A percentile compares a stretch with the other conserved stretches of the same genome.
Evolutionary conservation across 2,329 filamentous ascomycete genomes (phyloP).

Genomic region (Rutstroemia sydowiana): DNA sequence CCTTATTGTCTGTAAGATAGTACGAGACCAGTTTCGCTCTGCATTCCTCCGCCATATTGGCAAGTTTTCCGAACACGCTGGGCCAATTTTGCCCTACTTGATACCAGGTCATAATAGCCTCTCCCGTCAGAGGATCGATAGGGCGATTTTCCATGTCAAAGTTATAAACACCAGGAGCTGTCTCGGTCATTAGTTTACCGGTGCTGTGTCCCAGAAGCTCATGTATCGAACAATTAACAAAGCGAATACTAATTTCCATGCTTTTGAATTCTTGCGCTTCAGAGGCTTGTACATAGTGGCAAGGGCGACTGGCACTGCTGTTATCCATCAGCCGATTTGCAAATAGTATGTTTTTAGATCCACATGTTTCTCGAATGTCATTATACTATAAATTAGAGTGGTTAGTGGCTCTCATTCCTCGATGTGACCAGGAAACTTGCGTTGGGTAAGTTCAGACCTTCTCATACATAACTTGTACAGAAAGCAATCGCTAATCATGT

Average conservation of each 20-base stretch:
- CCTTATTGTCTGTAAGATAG: conserved; percentile 37
- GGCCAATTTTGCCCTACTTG: conserved; percentile 58
- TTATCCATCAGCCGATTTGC: no score
- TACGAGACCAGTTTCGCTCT: conserved; percentile 37
- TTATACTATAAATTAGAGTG: no score
- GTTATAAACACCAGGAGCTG: conserved; percentile 45
- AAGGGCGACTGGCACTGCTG: conserved; percentile 26
- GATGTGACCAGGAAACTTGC: no score
- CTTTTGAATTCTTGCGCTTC: not conserved
- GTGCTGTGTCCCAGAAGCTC: conserved; percentile 59
- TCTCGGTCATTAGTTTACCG: conserved; percentile 52
- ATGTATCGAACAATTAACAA: conserved; percentile 39
- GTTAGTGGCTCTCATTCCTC: no score
- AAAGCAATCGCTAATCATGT: no score
- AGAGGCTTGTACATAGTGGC: not conserved
- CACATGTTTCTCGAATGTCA: no score
- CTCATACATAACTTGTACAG: no score
- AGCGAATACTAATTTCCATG: not conserved
- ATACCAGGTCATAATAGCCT: conserved; percentile 51
- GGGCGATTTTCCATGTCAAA: conserved; percentile 52
- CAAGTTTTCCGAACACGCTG: conserved; percentile 49
- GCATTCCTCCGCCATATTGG: conserved; percentile 54
- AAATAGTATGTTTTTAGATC: no score
- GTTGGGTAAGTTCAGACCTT: no score
- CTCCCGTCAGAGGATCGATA: conserved; percentile 45